These are phyloP conservation scores for Ulota crispa DNA, from an alignment of 225 moss, liverwort and hornwort species.

Conservation along the genomic window DNA sequence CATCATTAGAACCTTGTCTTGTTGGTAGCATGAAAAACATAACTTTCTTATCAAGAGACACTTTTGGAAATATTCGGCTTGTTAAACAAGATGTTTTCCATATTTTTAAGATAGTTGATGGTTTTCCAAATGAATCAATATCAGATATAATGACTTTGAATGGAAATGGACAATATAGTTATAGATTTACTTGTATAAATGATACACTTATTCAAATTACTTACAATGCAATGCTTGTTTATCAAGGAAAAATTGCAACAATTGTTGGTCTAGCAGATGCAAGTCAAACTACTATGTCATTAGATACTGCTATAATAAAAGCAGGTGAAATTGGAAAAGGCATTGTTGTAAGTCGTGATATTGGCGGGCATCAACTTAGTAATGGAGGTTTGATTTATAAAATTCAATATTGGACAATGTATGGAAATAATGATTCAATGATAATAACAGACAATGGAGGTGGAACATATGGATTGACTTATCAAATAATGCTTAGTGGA, in stretches of 20 bases:
- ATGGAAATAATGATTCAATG: slow-evolving; percentile 38
- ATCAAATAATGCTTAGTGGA: slow-evolving; percentile 42
- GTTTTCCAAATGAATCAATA: slow-evolving; percentile 36
- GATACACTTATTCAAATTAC: slow-evolving; percentile 38
- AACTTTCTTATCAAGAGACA: slow-evolving; percentile 44
- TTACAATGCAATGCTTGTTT: slow-evolving; percentile 34
- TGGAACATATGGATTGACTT: slow-evolving; percentile 48
- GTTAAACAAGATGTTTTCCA: slow-evolving; percentile 36
- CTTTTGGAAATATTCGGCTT: slow-evolving; percentile 39
- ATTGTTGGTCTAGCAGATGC: slow-evolving; percentile 40
- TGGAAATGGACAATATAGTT: slow-evolving; percentile 47
- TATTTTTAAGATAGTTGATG: slow-evolving; percentile 41
- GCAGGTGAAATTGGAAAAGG: slow-evolving; percentile 48
- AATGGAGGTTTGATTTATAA: slow-evolving; percentile 36
- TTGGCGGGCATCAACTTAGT: slow-evolving; percentile 46
- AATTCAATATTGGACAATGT: slow-evolving; percentile 33
- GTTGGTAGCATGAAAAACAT: slow-evolving; percentile 39
- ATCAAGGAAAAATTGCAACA: slow-evolving; percentile 31
- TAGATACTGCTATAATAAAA: slow-evolving; percentile 9
- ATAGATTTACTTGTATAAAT: slow-evolving; percentile 42
- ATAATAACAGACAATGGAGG: slow-evolving; percentile 40
- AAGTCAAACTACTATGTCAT: slow-evolving; percentile 35
- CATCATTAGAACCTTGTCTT: slow-evolving; percentile 39
- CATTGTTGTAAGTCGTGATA: slow-evolving; percentile 31
- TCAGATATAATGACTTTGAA: slow-evolving; percentile 35